These are phyloP conservation scores for Cladophialophora psammophila DNA, from an alignment of 2,329 filamentous ascomycete species.

Conservation along the genomic window DNA sequence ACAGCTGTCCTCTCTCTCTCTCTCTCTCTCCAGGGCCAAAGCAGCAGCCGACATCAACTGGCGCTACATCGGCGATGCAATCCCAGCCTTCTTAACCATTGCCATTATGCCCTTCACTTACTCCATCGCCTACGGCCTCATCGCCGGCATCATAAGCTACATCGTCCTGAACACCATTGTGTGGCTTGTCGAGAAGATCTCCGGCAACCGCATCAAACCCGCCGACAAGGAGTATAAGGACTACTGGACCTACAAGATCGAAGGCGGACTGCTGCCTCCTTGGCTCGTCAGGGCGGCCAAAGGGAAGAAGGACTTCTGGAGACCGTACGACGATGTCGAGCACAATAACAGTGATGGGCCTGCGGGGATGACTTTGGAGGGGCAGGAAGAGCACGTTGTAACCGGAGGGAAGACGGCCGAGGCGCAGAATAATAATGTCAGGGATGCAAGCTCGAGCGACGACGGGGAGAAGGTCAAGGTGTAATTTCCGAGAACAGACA, in stretches of 20 bases:
- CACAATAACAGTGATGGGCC: slow-evolving; percentile 22
- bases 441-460: too few species aligned
- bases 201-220: slow-evolving; percentile 74
- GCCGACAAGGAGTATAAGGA: slow-evolving; percentile 79
- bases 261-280: slow-evolving; percentile 75
- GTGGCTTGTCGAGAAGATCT: slow-evolving; percentile 71
- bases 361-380: slow-evolving; percentile 24
- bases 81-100: slow-evolving; percentile 85
- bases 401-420: too few species aligned
- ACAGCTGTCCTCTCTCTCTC: background rate
- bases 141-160: slow-evolving; percentile 79
- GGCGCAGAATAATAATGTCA: too few species aligned
- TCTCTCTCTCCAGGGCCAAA: slow-evolving; percentile 37
- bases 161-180: slow-evolving; percentile 75
- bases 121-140: slow-evolving; percentile 85
- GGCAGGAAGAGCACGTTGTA: slow-evolving; percentile 7
- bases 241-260: slow-evolving; percentile 78
- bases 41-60: slow-evolving; percentile 83
- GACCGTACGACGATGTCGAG: slow-evolving; percentile 46
- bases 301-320: slow-evolving; percentile 80
- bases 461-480: too few species aligned
- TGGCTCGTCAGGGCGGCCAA: slow-evolving; percentile 71
- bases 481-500: too few species aligned
- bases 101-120: slow-evolving; percentile 90
- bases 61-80: slow-evolving; percentile 81